Evolutionary conservation across 495 filamentous ascomycete species (phyloP).

Genomic region (Aspergillus incahuasiensis): DNA sequence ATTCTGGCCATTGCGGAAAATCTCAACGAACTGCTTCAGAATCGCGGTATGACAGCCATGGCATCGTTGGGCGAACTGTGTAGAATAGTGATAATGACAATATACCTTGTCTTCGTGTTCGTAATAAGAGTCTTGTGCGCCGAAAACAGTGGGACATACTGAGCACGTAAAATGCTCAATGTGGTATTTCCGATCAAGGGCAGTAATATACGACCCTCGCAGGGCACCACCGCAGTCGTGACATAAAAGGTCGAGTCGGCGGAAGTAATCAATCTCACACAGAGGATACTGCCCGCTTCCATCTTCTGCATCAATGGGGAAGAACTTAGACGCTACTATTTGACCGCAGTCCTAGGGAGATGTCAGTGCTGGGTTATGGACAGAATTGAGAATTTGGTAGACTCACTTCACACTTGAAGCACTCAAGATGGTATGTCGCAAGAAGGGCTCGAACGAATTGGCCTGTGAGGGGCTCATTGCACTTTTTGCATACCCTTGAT

Average conservation of each 20-base stretch:
- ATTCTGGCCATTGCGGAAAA: slow-evolving; percentile 94
- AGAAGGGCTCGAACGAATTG: slow-evolving; percentile 93
- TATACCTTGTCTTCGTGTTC: slow-evolving; percentile 96
- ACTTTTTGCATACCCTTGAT: slow-evolving; percentile 77
- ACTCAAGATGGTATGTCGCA: slow-evolving; percentile 93
- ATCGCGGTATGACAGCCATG: slow-evolving; percentile 98
- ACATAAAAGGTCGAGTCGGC: slow-evolving; percentile 85
- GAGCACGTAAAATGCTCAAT: slow-evolving; percentile 99
- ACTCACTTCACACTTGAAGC: slow-evolving; percentile 93
- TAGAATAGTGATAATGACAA: slow-evolving; percentile 99
- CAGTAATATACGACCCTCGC: slow-evolving; percentile 97
- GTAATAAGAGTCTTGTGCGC: slow-evolving; percentile 97
- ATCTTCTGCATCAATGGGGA: slow-evolving; percentile 87
- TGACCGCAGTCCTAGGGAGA: slow-evolving; percentile 84
- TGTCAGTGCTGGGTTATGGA: slow-evolving; percentile 7
- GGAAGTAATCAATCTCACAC: slow-evolving; percentile 97
- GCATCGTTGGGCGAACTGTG: slow-evolving; percentile 92
- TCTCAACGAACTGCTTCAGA: slow-evolving; percentile 98
- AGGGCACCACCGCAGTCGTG: slow-evolving; percentile 88
- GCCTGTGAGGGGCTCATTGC: slow-evolving; percentile 76
- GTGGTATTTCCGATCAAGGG: slow-evolving; percentile 95
- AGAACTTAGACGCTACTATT: slow-evolving; percentile 97
- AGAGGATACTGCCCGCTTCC: slow-evolving; percentile 85
- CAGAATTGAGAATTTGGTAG: not conserved
- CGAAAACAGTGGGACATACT: slow-evolving; percentile 94